Percentiles rank a stretch among this genome's conserved stretches.
Evolutionary conservation across 169 alveolate species (phyloP).

Genomic region (Plasmodium knowlesi): DNA sequence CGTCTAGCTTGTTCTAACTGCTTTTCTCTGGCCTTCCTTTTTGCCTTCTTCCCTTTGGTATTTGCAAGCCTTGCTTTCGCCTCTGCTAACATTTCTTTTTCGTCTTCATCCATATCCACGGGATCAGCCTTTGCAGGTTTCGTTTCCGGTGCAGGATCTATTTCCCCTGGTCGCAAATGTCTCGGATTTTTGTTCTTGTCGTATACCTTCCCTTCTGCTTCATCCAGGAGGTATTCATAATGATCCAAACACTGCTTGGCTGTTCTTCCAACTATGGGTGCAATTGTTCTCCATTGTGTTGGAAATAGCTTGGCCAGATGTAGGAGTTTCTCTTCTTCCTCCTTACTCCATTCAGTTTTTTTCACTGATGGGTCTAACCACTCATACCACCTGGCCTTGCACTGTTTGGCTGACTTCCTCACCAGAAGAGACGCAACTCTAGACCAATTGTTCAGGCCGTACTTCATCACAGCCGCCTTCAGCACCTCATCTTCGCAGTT

Average conservation of each 20-base stretch:
- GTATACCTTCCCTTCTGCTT: constrained; percentile 95
- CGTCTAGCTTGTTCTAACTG: constrained; percentile 97
- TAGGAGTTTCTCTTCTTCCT: constrained; percentile 99
- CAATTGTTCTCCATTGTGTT: constrained; percentile 99
- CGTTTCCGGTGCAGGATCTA: constrained; percentile 99
- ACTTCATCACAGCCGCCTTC: constrained; percentile 99
- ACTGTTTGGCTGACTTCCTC: constrained; percentile 98
- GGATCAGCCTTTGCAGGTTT: constrained; percentile 99
- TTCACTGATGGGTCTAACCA: constrained; percentile 99
- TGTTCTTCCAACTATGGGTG: constrained; percentile 99
- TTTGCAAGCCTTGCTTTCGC: constrained; percentile 99
- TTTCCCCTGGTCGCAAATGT: constrained; percentile 98
- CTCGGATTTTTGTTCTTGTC: constrained; percentile 93
- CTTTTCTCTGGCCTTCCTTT: constrained; percentile 98
- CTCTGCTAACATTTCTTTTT: constrained; percentile 99
- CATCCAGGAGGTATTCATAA: constrained; percentile 97
- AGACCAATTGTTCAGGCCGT: constrained; percentile 99
- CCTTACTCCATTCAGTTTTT: constrained; percentile 99
- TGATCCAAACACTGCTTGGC: constrained; percentile 99
- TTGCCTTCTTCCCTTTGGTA: constrained; percentile 99
- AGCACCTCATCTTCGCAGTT: constrained; percentile 99
- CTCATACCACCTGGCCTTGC: constrained; percentile 99
- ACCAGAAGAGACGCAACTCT: constrained; percentile 98
- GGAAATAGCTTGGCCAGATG: constrained; percentile 99
- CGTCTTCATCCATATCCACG: constrained; percentile 99